These are phyloP conservation scores for Physcomitrellopsis africana DNA, from an alignment of 225 moss, liverwort and hornwort genomes.

Conservation along the genomic window DNA sequence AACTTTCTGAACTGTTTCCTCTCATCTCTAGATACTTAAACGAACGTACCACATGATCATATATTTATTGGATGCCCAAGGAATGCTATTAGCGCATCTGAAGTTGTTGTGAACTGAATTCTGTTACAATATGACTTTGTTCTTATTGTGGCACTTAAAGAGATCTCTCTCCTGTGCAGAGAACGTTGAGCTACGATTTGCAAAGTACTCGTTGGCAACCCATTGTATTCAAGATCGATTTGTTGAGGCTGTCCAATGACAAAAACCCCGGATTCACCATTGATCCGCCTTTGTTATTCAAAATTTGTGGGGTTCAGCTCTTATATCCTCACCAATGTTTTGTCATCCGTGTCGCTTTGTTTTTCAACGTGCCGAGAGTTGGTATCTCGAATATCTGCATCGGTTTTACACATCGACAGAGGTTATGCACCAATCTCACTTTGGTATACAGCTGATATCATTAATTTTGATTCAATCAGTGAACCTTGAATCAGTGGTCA, in stretches of 20 bases:
- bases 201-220: constrained; percentile 3
- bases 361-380: not conserved
- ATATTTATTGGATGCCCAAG: not conserved
- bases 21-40: not conserved
- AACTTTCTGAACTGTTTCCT: constrained; percentile 16
- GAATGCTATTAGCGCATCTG: constrained; percentile 17
- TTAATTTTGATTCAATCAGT: constrained; percentile 9
- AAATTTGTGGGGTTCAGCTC: constrained; percentile 18
- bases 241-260: constrained; percentile 1
- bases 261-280: not conserved
- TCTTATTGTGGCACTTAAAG: not conserved
- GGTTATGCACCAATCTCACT: constrained; percentile 7
- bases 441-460: constrained; percentile 2
- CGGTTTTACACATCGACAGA: no score
- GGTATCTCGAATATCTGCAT: no score
- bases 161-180: constrained; percentile 18
- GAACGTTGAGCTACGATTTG: not conserved
- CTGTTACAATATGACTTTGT: not conserved
- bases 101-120: constrained; percentile 3
- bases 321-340: constrained; percentile 10
- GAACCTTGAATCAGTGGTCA: no score
- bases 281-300: not conserved
- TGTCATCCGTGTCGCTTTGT: constrained; percentile 4
- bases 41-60: not conserved
- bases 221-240: not conserved